These are phyloP conservation scores for Toxoplasma gondii DNA, from an alignment of 169 alveolate species.

Conservation along the genomic window DNA sequence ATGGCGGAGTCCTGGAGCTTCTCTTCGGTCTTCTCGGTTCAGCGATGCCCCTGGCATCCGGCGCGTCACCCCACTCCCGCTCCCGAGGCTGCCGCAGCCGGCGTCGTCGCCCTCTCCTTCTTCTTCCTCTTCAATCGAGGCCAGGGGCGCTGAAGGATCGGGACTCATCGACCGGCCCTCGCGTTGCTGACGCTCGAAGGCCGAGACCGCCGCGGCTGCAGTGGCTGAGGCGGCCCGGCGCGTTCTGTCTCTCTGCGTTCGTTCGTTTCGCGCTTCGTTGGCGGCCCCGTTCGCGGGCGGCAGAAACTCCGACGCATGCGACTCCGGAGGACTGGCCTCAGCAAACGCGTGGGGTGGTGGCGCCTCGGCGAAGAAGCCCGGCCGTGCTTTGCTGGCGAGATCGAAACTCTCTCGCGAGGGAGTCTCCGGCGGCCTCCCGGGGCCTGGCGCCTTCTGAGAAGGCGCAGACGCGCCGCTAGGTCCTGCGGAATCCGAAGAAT, in stretches of 20 bases:
- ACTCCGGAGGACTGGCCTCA: not conserved
- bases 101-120: slow-evolving; percentile 30
- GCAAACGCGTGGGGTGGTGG: not conserved
- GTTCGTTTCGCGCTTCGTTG: not conserved
- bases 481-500: not conserved
- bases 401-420: not conserved
- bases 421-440: not conserved
- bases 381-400: too few relatives aligned
- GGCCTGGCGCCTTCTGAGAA: not conserved
- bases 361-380: not conserved
- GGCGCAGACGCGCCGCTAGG: not conserved
- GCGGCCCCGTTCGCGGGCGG: not conserved
- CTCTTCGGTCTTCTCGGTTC: not conserved
- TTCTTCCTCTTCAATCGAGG: slow-evolving; percentile 17
- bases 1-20: not conserved
- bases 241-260: not conserved
- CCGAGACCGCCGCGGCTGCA: not conserved
- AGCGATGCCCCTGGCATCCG: not conserved
- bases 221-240: not conserved
- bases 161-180: not conserved
- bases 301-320: not conserved
- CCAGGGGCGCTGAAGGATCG: slow-evolving; percentile 1
- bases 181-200: slow-evolving; percentile 13
- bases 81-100: slow-evolving; percentile 1
- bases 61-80: not conserved